Evolutionary conservation across 2,329 filamentous ascomycete genomes (phyloP).

Genomic region (Waltergamsia citrina): DNA sequence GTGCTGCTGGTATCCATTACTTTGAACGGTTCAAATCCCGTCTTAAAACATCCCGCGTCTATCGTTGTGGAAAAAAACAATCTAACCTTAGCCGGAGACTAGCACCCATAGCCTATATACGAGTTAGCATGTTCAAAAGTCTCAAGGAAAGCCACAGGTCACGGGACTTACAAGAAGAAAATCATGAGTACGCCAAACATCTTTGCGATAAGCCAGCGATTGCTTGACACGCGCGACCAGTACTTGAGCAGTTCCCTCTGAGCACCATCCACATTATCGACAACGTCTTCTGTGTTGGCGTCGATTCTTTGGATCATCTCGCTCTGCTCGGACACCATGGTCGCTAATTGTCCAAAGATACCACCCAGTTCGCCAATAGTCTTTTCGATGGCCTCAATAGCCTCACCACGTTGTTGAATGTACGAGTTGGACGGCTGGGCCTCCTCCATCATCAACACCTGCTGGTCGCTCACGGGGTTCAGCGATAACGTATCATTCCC

Average conservation of each 20-base stretch:
- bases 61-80: too few species aligned
- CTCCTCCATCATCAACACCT: conserved; percentile 90
- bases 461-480: conserved; percentile 72
- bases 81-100: conserved; percentile 18
- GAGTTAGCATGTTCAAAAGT: conserved; percentile 1
- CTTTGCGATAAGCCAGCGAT: conserved; percentile 87
- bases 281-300: conserved; percentile 94
- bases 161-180: conserved; percentile 57
- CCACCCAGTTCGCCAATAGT: conserved; percentile 85
- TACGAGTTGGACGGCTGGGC: conserved; percentile 79
- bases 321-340: conserved; percentile 95
- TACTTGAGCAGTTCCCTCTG: conserved; percentile 95
- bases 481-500: conserved; percentile 70
- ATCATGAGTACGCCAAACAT: conserved; percentile 83
- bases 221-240: conserved; percentile 88
- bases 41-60: background rate
- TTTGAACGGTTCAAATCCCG: conserved; percentile 3
- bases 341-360: conserved; percentile 88
- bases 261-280: conserved; percentile 96
- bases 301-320: conserved; percentile 98
- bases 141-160: background rate
- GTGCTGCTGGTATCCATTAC: conserved; percentile 6
- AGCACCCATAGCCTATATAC: conserved; percentile 26
- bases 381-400: conserved; percentile 92
- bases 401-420: conserved; percentile 87